Evolutionary conservation across 177 flowering plant genomes (phyloP).

Genomic region (Vitis hybrid): DNA sequence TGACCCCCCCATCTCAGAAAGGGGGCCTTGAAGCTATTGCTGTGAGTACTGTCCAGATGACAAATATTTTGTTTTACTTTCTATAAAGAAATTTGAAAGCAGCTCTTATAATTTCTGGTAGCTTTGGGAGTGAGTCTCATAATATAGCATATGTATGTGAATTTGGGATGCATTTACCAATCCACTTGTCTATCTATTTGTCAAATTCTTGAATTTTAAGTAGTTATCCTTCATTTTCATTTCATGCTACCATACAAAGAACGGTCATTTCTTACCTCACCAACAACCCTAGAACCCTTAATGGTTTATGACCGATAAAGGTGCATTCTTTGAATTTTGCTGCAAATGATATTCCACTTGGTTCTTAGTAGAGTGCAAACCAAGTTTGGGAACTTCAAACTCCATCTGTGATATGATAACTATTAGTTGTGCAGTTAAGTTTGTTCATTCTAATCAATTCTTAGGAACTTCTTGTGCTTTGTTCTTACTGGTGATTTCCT

Average conservation of each 20-base stretch:
- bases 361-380: neutral
- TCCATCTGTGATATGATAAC: no score
- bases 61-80: neutral
- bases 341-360: neutral
- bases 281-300: neutral
- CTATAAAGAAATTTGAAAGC: neutral
- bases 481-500: no score
- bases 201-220: neutral
- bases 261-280: neutral
- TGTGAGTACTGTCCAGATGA: conserved; percentile 48
- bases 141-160: neutral
- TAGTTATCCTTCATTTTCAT: neutral
- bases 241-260: neutral
- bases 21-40: conserved; percentile 72
- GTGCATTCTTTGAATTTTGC: neutral
- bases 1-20: conserved; percentile 47
- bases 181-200: neutral
- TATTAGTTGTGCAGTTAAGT: neutral
- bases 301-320: neutral
- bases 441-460: neutral
- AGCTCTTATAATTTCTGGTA: neutral
- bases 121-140: neutral
- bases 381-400: neutral
- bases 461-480: no score
- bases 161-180: neutral